phyloP scores from a whole-genome alignment of 2,329 filamentous ascomycete species.

The Mycogone perniciosa region DNA sequence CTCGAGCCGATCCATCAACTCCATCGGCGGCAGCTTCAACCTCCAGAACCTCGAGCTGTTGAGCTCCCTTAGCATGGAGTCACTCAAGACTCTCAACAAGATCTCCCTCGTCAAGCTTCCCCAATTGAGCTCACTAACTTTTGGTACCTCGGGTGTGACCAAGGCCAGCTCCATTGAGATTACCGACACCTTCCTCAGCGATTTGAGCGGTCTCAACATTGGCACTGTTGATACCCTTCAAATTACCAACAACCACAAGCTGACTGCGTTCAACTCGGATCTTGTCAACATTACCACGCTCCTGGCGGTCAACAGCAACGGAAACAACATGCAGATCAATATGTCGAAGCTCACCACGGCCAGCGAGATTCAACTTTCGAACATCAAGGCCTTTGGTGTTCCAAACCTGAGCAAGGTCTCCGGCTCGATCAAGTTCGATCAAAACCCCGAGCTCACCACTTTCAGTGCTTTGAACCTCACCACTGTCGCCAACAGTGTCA shows the following conservation, averaged over 20 bases:
- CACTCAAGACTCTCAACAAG: constrained; percentile 56
- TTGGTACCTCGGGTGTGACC: constrained; percentile 53
- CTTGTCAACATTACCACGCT: constrained; percentile 66
- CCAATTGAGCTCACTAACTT: constrained; percentile 42
- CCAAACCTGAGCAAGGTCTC: constrained; percentile 69
- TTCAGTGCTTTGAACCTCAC: constrained; percentile 67
- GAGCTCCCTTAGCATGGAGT: constrained; percentile 58
- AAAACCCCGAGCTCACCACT: constrained; percentile 58
- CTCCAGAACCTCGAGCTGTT: constrained; percentile 65
- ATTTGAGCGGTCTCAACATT: constrained; percentile 76
- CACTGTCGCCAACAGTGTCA: constrained; percentile 47
- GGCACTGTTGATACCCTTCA: constrained; percentile 63
- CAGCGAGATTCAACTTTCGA: constrained; percentile 52
- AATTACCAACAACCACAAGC: constrained; percentile 84
- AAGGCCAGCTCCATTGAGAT: constrained; percentile 65
- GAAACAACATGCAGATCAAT: constrained; percentile 59
- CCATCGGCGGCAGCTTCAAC: constrained; percentile 64
- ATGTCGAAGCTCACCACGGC: constrained; percentile 70
- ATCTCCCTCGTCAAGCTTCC: constrained; percentile 71
- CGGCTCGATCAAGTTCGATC: constrained; percentile 77
- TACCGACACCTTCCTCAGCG: constrained; percentile 76
- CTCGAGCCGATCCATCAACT: constrained; percentile 51
- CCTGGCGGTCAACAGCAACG: constrained; percentile 76
- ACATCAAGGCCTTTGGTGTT: constrained; percentile 66
- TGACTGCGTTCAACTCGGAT: constrained; percentile 69